Base-by-base conservation (phyloP, 2,329 filamentous ascomycete species). In the Juglanconis sp. region DNA sequence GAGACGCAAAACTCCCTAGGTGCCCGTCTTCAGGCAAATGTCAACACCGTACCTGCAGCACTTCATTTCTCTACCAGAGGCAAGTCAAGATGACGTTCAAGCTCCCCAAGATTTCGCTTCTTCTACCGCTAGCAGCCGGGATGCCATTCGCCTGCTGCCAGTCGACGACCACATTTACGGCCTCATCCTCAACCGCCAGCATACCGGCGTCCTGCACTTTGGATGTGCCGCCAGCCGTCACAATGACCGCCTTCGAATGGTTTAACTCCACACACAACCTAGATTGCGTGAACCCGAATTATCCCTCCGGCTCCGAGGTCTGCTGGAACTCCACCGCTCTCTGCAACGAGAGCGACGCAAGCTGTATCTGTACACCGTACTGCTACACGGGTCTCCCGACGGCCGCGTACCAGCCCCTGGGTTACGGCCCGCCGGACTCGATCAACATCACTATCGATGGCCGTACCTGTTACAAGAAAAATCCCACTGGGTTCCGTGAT, bases 241-340 rank as follows among this genome's bases (percentile, higher is more conserved):
- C 24, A 24, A 46, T 60, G 31, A 60, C 53, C 11, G 35, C 47
- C 24, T 60, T 60, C 49, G 36, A 11, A 17, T 60, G 59, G 59
- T 60, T 60, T 53, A 60, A 60, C 49, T 57, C 53, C 2, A 57
- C 59, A 10, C 59, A 60, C 59, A 60, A 60, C 10, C 42, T 60
- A 36, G 59, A 60, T 49, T 60, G 59, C 42, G 32, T 34, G 53
- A 52, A 40, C 24, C 53, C 48, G 6, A 60, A 60, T 34, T 60
- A 36, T 8, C 53, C 59, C 10, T 30, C 59, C 17, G 53, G 32
- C 34, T 31, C 59, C 30, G 40, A 51, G 17, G 54, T 56, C 38
- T 60, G 59, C 53, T 60, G 50, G 31, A 60, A 60, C 30, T 47
- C 30, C 24, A 60, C 59, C n/a, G 44, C 54, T 5, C 13, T 56